Evolutionary conservation across 2,329 filamentous ascomycete species (phyloP), one percentile per base, ranked within the genome.

Genomic region (Ophiostoma piceae): DNA sequence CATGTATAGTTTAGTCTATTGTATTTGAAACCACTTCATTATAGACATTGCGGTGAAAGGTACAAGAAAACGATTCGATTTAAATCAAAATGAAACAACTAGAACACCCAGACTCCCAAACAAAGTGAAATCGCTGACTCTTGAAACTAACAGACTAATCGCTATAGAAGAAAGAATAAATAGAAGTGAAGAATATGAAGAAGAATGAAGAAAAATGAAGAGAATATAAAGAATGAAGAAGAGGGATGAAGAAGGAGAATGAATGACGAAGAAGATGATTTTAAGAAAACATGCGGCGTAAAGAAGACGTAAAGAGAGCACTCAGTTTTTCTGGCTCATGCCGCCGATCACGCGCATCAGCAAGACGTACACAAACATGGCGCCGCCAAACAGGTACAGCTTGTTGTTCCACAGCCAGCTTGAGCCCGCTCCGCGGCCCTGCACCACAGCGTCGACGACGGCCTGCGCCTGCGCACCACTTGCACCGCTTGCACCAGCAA

Each of bases 391-490:
- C 66, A 97, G 82, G 75, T 90, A 84, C 73, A 94, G 83, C 80
- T 92, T 95, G 80, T 97, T 92, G 72, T 88, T 86, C 74, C 88
- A 85, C 73, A 96, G 78, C 92, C 92, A 98, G 71, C 92, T 87
- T 74, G 92, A 88, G 0, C 92, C 92, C 2, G 90, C 92, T 74
- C 95, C 89, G 73, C 91, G 88, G 85, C 81, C 89, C 85, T 85
- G 92, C 79, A 80, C 91, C 79, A 81, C 91, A 1, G 84, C 92
- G 74, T 94, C 91, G n/a, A 95, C 90, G 0, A 96, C 77, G 78
- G 90, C 80, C 85, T 89, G 83, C 78, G 88, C 80, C 84, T 88
- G 81, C 84, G 84, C 76, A 78, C 91, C 78, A 79, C 89, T 80
- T 11, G 64, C 67, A 3, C 67, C 68, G 82, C 87, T 68, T 78